Evolutionary conservation across 208 protist genomes (phyloP).

Genomic region (Trypanosoma platydactyli): DNA sequence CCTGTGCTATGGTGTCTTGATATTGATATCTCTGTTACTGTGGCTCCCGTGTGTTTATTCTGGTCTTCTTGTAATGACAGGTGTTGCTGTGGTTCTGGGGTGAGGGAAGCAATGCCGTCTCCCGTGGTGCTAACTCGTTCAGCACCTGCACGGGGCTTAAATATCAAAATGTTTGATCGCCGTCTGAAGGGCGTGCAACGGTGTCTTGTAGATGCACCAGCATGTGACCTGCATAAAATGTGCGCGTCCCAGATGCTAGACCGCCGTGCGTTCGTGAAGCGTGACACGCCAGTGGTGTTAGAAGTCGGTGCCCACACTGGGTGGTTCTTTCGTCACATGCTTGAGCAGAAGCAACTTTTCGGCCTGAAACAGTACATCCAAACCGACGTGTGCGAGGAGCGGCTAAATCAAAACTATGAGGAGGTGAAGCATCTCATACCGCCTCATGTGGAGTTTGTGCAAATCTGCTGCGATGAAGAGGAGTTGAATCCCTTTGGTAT

Average conservation of each 20-base stretch:
- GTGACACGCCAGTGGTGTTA: conserved; percentile 79
- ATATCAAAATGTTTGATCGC: conserved; percentile 80
- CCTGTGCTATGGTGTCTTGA: neutral
- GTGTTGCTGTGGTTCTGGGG: no score
- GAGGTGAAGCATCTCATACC: conserved; percentile 83
- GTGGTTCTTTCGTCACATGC: conserved; percentile 88
- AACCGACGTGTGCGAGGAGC: conserved; percentile 85
- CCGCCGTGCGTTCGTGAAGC: conserved; percentile 80
- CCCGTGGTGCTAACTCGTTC: conserved; percentile 71
- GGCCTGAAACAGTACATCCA: conserved; percentile 92
- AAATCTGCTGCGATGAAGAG: conserved; percentile 91
- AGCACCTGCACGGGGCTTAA: conserved; percentile 54
- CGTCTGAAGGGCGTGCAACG: conserved; percentile 80
- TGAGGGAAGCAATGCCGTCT: conserved; percentile 49
- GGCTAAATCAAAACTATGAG: conserved; percentile 83
- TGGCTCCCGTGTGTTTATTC: neutral
- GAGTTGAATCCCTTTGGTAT: conserved; percentile 69
- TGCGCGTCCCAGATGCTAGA: conserved; percentile 86
- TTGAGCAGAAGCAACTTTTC: conserved; percentile 75
- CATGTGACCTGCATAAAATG: conserved; percentile 83
- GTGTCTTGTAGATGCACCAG: conserved; percentile 49
- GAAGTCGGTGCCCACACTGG: conserved; percentile 87
- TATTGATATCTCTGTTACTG: neutral
- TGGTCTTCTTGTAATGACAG: neutral
- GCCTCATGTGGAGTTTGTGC: conserved; percentile 81